Conservation (phyloP, 1,284 basidiomycete species). For the Malassezia nana region DNA sequence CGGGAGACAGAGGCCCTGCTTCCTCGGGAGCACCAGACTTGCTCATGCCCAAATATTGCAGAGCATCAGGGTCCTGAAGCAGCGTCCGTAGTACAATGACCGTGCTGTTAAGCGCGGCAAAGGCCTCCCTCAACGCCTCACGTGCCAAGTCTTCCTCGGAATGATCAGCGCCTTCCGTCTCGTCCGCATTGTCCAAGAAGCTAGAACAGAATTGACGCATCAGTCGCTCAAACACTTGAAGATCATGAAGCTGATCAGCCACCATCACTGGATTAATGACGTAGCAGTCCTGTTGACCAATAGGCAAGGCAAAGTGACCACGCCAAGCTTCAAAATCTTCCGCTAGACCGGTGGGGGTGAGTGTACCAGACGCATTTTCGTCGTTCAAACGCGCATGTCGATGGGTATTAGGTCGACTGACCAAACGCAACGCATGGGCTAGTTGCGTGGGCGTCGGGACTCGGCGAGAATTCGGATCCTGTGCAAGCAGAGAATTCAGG, state of each 20-base stretch:
- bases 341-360: background rate
- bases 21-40: background rate
- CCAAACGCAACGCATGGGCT: constrained; percentile 11
- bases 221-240: constrained; percentile 42
- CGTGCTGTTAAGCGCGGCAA: constrained; percentile 38
- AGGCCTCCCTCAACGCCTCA: constrained; percentile 40
- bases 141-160: constrained; percentile 42
- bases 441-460: constrained; percentile 17
- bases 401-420: background rate
- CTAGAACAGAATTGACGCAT: constrained; percentile 35
- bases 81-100: constrained; percentile 34
- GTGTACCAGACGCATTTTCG: constrained; percentile 5
- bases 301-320: constrained; percentile 4
- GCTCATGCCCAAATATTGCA: background rate
- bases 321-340: constrained; percentile 6
- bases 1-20: constrained; percentile 13
- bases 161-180: constrained; percentile 23
- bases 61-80: constrained; percentile 28
- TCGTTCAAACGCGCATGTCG: background rate
- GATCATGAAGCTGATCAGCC: constrained; percentile 33
- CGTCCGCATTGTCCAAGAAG: constrained; percentile 9
- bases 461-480: constrained; percentile 1
- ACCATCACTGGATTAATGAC: constrained; percentile 30
- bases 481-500: constrained; percentile 9
- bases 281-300: constrained; percentile 1